Conservation (phyloP, 2,329 filamentous ascomycete genomes). For the Xylariaceae sp. region DNA sequence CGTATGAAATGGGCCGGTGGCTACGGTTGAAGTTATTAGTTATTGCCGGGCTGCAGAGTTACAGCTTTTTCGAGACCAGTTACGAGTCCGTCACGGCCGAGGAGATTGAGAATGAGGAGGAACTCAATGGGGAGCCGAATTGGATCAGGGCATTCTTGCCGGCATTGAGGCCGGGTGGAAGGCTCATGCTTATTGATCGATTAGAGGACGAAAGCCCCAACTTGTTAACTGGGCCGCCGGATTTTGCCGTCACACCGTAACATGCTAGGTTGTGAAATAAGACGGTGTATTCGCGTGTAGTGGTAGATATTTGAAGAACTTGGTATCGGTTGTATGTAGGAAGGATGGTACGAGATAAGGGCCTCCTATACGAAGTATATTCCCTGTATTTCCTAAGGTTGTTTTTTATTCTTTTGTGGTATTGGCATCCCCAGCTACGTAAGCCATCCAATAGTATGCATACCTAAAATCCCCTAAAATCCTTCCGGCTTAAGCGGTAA, state of each 20-base stretch:
- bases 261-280: too few species aligned
- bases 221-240: neutral
- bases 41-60: constrained; percentile 33
- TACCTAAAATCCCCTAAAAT: neutral
- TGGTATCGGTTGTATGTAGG: too few species aligned
- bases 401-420: too few species aligned
- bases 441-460: neutral
- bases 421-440: too few species aligned
- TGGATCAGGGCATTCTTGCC: constrained; percentile 32
- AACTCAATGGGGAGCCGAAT: constrained; percentile 28
- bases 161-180: constrained; percentile 27
- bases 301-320: too few species aligned
- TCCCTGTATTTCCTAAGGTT: too few species aligned
- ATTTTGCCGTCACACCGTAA: too few species aligned
- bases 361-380: too few species aligned
- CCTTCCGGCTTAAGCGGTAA: neutral
- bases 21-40: constrained; percentile 29
- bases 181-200: constrained; percentile 30
- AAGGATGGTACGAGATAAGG: too few species aligned
- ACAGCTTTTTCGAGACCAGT: constrained; percentile 18
- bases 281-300: too few species aligned
- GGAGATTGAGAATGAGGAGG: constrained; percentile 22
- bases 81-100: constrained; percentile 15
- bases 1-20: constrained; percentile 28
- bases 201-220: constrained; percentile 5